Evolutionary conservation across 1,284 basidiomycete species (phyloP), one percentile per base, ranked within the genome.

Genomic region (Fomitopsis palustris): DNA sequence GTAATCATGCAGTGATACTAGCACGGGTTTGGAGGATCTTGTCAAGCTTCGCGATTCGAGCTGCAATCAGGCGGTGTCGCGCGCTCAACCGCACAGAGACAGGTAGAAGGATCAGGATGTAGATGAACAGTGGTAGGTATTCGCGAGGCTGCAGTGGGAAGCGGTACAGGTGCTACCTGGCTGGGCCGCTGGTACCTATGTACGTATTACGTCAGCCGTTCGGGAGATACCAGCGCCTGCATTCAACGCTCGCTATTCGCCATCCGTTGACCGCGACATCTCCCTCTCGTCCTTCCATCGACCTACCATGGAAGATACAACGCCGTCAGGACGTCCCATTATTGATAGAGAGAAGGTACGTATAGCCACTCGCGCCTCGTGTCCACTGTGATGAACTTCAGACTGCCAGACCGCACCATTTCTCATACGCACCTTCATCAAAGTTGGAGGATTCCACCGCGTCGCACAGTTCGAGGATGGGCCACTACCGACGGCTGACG

Each of bases 401-500:
- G 33, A 14, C 14, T 47, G 12, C 4, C 61, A 92, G 89, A 89
- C 85, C 9, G 79, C 86, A 0, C 90, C 90, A 6, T 92, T 92
- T 71, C 81, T 92, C 59, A 83, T 92, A 35, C 81, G 90, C 57
- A 79, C 89, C n/a, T 92, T 92, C 72, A 80, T 92, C 59, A 91
- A 91, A 80, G 82, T 90, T 41, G 88, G 88, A 14, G 75, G 81
- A 33, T 91, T 90, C 70, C 90, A 92, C 69, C 79, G 86, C 51
- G 72, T 89, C 38, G 73, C 77, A 2, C 75, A 89, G 59, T 92
- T 92, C 64, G 88, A 92, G 68, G 88, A 91, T 61, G 85, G 87
- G 0, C 81, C 81, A 3, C 75, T 88, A 5, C 90, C 90, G 8
- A 85, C 84, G 2, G 83, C 84, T 4, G 90, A 92, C 62, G 90